Conservation (phyloP, 2,329 filamentous ascomycete species). For the Cladosporium sp. region DNA sequence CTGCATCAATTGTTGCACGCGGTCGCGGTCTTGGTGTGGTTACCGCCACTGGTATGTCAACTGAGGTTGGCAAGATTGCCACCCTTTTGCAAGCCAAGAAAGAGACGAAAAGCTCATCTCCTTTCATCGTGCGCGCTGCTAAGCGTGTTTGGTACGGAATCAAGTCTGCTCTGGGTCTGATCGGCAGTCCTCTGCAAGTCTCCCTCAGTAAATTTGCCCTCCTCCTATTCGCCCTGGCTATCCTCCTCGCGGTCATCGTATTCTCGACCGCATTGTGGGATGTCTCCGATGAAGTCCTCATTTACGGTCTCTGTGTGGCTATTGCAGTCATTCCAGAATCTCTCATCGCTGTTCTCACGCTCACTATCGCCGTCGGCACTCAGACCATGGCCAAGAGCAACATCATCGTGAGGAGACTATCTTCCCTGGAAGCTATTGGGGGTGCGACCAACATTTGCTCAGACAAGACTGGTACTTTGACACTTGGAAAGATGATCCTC, state of each 20-base stretch:
- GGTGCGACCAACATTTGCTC: slow-evolving; percentile 63
- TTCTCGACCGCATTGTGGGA: slow-evolving; percentile 52
- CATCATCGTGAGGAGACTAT: slow-evolving; percentile 59
- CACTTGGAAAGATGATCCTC: slow-evolving; percentile 54
- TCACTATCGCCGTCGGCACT: slow-evolving; percentile 59
- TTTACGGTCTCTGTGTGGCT: slow-evolving; percentile 42
- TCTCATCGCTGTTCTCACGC: slow-evolving; percentile 60
- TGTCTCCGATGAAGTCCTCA: slow-evolving; percentile 36
- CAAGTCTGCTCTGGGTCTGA: slow-evolving; percentile 22
- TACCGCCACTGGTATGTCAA: slow-evolving; percentile 55
- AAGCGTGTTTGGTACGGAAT: slow-evolving; percentile 8
- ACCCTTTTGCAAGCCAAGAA: slow-evolving; percentile 25
- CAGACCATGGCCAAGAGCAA: slow-evolving; percentile 59
- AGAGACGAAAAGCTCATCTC: neutral
- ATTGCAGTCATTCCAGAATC: slow-evolving; percentile 44
- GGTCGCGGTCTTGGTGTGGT: slow-evolving; percentile 58
- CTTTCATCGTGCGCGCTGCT: slow-evolving; percentile 4
- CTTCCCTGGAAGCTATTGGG: slow-evolving; percentile 58
- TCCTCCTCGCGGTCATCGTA: slow-evolving; percentile 63
- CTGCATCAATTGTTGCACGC: slow-evolving; percentile 58
- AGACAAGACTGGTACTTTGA: slow-evolving; percentile 60
- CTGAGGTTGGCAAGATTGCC: slow-evolving; percentile 64
- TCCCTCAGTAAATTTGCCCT: slow-evolving; percentile 80
- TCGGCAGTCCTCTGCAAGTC: slow-evolving; percentile 73
- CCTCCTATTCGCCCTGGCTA: slow-evolving; percentile 67